Evolutionary conservation across 2,329 filamentous ascomycete species (phyloP).

Genomic region (Tolypocladium tropicale): DNA sequence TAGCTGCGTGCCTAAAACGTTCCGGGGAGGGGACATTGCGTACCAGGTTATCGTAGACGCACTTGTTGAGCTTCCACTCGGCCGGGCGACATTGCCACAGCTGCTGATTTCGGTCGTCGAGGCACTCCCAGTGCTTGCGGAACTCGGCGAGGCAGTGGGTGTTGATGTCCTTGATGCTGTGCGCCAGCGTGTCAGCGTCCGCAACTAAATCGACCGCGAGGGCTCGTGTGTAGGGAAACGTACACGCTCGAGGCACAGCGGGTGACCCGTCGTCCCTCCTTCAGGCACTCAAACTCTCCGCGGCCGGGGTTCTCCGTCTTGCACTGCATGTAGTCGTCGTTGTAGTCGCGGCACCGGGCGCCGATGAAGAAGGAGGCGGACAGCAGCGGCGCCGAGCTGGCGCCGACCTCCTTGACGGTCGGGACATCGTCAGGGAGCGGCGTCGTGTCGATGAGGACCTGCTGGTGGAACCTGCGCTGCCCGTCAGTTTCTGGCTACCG

Average conservation of each 20-base stretch:
- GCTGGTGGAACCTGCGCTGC: conserved; percentile 74
- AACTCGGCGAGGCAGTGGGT: conserved; percentile 88
- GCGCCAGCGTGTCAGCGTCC: conserved; percentile 3
- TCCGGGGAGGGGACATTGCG: conserved; percentile 20
- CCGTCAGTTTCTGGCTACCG: conserved; percentile 10
- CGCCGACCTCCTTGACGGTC: conserved; percentile 85
- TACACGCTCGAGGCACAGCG: conserved; percentile 95
- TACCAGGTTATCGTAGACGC: conserved; percentile 93
- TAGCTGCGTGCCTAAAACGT: not conserved
- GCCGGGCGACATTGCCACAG: conserved; percentile 86
- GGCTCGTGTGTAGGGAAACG: conserved; percentile 25
- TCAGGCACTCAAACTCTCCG: conserved; percentile 90
- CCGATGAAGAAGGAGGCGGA: conserved; percentile 96
- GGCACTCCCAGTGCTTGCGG: conserved; percentile 85
- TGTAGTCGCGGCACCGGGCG: conserved; percentile 86
- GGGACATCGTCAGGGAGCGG: conserved; percentile 88
- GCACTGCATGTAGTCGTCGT: conserved; percentile 99
- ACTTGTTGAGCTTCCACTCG: conserved; percentile 88
- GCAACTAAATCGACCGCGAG: not conserved
- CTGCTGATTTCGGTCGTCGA: conserved; percentile 97
- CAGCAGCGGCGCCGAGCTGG: conserved; percentile 83
- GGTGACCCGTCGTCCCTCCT: conserved; percentile 92
- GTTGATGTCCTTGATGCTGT: conserved; percentile 88
- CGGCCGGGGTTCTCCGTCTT: conserved; percentile 87
- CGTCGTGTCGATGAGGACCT: conserved; percentile 89